Evolutionary conservation across 2,329 filamentous ascomycete species (phyloP), one percentile per base, ranked within the genome.

Genomic region (Aspergillus tanneri): DNA sequence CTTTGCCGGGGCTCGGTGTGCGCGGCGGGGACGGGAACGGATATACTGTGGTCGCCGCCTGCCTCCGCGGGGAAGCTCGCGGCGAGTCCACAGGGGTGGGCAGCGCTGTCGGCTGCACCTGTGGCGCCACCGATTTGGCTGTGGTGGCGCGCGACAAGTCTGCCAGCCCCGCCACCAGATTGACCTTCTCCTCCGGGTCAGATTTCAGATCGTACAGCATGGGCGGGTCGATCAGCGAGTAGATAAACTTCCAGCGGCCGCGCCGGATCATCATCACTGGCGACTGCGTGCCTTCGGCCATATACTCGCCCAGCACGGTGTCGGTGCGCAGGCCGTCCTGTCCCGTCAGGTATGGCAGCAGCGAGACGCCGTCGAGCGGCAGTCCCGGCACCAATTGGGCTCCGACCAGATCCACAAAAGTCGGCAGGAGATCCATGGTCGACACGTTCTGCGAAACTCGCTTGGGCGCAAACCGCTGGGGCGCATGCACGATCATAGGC

Each of bases 221-320:
- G 23, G 88, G 85, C 24, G 87, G 85, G 64, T 96, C 91, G 18
- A 85, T 85, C 5, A 90, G 84, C 62, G 90, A 96, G 54, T 82
- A 90, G 55, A 93, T 84, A 69, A 90, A 96, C 76, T 96, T 96
- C 89, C 89, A 96, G 38, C 81, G 78, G 7, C 89, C 89, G 46
- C 90, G 85, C 49, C 88, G 85, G 64, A 96, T 96, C 91, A 96
- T 96, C 78, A 95, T 89, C 47, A 95, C 81, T 1, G 91, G 91
- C 4, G 87, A 85, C 47, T 95, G 78, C 1, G 91, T 96, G 39
- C 91, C 91, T 72, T 96, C 91, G 41, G 90, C 91, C 64, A 92
- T 95, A 74, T 96, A 96, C 73, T 96, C 91, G 52, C 90, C 90
- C 61, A 92, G 87, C n/a, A 93, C 90, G 9, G 88, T 93, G 67